Evolutionary conservation across 2,329 filamentous ascomycete genomes (phyloP).

Genomic region (Zelopaecilomyces penicillatus): DNA sequence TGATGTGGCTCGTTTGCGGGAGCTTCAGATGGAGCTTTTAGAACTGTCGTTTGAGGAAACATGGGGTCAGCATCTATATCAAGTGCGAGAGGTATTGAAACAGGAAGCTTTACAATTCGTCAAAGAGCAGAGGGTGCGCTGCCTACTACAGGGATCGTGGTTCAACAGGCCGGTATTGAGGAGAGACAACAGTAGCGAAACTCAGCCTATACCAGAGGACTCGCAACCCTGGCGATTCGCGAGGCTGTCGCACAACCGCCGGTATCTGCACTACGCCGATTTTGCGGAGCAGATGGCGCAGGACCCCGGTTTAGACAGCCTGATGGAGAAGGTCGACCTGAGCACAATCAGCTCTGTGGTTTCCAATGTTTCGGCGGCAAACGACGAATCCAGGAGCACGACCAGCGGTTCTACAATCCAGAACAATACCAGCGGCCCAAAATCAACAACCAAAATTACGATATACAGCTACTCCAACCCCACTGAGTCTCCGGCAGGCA

Average conservation of each 20-base stretch:
- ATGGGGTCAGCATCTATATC: slow-evolving; percentile 82
- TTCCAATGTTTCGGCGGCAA: slow-evolving; percentile 73
- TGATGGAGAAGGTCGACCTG: slow-evolving; percentile 79
- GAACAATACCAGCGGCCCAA: slow-evolving; percentile 23
- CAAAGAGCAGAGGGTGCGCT: slow-evolving; percentile 91
- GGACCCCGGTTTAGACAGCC: slow-evolving; percentile 62
- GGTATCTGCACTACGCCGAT: slow-evolving; percentile 83
- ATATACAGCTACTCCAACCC: slow-evolving; percentile 64
- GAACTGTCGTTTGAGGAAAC: slow-evolving; percentile 88
- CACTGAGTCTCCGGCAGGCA: slow-evolving; percentile 26
- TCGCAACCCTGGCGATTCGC: slow-evolving; percentile 66
- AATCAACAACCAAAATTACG: slow-evolving; percentile 75
- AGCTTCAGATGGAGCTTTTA: slow-evolving; percentile 87
- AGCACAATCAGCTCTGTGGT: slow-evolving; percentile 84
- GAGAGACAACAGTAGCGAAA: slow-evolving; percentile 22
- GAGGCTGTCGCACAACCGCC: slow-evolving; percentile 80
- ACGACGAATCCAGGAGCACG: slow-evolving; percentile 40
- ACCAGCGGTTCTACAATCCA: slow-evolving; percentile 35
- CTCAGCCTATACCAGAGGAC: slow-evolving; percentile 16
- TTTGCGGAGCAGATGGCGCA: slow-evolving; percentile 58
- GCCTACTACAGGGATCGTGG: slow-evolving; percentile 82
- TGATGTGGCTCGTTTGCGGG: slow-evolving; percentile 68
- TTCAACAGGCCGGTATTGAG: slow-evolving; percentile 50
- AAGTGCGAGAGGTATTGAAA: slow-evolving; percentile 85
- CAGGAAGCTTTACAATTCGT: slow-evolving; percentile 92